Evolutionary conservation across 1,284 basidiomycete genomes (phyloP).

Genomic region (Dichomitus squalens): DNA sequence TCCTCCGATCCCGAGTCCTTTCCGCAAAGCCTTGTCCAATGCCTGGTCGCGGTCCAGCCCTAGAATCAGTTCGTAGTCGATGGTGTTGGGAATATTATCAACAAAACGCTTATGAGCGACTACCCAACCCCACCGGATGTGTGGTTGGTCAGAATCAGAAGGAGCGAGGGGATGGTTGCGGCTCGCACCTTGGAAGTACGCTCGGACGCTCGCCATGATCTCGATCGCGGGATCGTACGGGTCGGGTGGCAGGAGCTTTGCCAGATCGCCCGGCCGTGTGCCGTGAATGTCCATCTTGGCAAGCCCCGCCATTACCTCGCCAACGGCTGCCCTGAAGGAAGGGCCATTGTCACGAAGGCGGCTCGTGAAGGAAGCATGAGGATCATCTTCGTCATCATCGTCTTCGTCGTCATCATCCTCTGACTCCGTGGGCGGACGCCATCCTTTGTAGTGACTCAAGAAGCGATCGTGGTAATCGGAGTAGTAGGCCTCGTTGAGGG

Average conservation of each 20-base stretch:
- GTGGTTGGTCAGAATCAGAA: not conserved
- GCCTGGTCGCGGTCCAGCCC: slow-evolving; percentile 40
- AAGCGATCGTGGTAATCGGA: slow-evolving; percentile 33
- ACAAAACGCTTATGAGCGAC: slow-evolving; percentile 71
- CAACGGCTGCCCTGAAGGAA: slow-evolving; percentile 43
- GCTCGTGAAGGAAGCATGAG: slow-evolving; percentile 4
- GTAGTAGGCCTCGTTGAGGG: slow-evolving; percentile 37
- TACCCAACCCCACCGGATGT: too few species aligned
- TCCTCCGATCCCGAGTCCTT: slow-evolving; percentile 46
- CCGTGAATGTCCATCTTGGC: slow-evolving; percentile 46
- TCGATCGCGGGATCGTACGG: slow-evolving; percentile 54
- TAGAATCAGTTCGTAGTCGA: slow-evolving; percentile 63
- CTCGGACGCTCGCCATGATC: slow-evolving; percentile 73
- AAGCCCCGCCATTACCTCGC: slow-evolving; percentile 44
- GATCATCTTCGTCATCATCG: slow-evolving; percentile 11
- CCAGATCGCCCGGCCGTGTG: slow-evolving; percentile 45
- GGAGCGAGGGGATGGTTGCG: not conserved
- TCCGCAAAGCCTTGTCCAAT: slow-evolving; percentile 45
- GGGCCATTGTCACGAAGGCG: slow-evolving; percentile 3
- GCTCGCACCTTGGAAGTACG: slow-evolving; percentile 78
- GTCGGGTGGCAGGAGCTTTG: slow-evolving; percentile 56
- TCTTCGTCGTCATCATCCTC: slow-evolving; percentile 3
- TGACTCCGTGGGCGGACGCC: slow-evolving; percentile 11
- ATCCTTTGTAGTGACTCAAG: slow-evolving; percentile 30
- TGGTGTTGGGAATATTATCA: slow-evolving; percentile 63